Conservation (phyloP, 352 stramenopile genomes). For the Phytophthora litchii region DNA sequence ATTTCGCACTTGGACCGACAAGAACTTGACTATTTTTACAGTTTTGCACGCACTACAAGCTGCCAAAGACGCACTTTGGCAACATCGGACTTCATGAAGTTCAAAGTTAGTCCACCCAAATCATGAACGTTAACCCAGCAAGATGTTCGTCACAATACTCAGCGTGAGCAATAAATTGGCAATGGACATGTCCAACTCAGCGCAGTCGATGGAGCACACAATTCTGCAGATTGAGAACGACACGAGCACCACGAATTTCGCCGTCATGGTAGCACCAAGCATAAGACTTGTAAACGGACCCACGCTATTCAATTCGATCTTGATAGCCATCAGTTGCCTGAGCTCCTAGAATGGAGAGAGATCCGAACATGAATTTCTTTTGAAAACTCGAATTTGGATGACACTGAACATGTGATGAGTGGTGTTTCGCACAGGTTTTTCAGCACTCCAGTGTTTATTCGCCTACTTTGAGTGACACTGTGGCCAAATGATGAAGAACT, state of each 20-base stretch:
- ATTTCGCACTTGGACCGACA: not conserved
- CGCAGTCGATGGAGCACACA: conserved; percentile 44
- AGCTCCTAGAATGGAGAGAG: conserved; percentile 66
- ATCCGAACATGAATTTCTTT: conserved; percentile 79
- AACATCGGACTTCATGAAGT: too few species aligned
- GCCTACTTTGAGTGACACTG: too few species aligned
- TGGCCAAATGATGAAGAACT: too few species aligned
- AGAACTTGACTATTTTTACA: conserved; percentile 19
- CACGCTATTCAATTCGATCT: conserved; percentile 77
- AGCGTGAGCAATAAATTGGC: conserved; percentile 61
- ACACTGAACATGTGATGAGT: too few species aligned
- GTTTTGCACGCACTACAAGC: not conserved
- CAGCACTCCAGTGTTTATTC: too few species aligned
- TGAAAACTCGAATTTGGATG: too few species aligned
- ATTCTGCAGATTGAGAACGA: conserved; percentile 25
- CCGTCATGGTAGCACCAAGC: conserved; percentile 69
- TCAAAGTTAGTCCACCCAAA: too few species aligned
- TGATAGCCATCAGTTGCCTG: conserved; percentile 74
- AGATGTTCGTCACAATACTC: conserved; percentile 54
- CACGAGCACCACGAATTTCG: conserved; percentile 73
- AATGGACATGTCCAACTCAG: conserved; percentile 54
- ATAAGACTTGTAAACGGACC: conserved; percentile 77
- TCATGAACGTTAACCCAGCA: conserved; percentile 54
- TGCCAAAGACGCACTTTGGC: too few species aligned
- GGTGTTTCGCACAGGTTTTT: too few species aligned